phyloP scores from a whole-genome alignment of 2,329 filamentous ascomycete species.

The Aspergillus aculeatus region DNA sequence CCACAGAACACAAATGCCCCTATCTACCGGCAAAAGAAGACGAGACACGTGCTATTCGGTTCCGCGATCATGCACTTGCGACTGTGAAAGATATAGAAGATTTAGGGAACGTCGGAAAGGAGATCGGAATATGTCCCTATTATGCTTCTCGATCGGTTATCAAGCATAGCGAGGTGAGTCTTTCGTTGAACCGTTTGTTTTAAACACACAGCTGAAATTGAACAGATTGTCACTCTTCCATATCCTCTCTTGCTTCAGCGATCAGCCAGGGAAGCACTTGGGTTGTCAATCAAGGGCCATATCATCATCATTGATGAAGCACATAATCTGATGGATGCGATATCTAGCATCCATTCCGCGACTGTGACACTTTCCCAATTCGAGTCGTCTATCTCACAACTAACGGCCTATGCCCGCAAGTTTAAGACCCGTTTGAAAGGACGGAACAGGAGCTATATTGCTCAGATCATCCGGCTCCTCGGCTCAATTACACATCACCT shows the following conservation, averaged over 20 bases:
- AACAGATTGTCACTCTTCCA: conserved; percentile 78
- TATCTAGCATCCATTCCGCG: conserved; percentile 80
- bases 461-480: conserved; percentile 79
- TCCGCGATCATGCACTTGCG: conserved; percentile 80
- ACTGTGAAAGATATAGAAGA: conserved; percentile 93
- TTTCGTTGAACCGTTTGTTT: background rate
- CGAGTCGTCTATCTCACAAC: conserved; percentile 67
- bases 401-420: conserved; percentile 78
- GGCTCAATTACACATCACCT: conserved; percentile 74
- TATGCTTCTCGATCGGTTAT: conserved; percentile 88
- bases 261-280: conserved; percentile 80
- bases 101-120: conserved; percentile 72
- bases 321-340: conserved; percentile 95
- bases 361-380: conserved; percentile 73
- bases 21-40: conserved; percentile 79
- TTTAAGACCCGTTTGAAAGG: conserved; percentile 89
- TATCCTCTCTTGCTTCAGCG: conserved; percentile 88
- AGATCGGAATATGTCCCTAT: conserved; percentile 84
- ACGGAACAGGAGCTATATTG: conserved; percentile 86
- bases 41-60: conserved; percentile 68
- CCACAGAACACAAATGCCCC: conserved; percentile 67
- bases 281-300: conserved; percentile 80
- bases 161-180: conserved; percentile 67
- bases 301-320: conserved; percentile 96
- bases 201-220: conserved; percentile 9